Conservation (phyloP, 352 stramenopile species). For the Globisporangium irregulare region DNA sequence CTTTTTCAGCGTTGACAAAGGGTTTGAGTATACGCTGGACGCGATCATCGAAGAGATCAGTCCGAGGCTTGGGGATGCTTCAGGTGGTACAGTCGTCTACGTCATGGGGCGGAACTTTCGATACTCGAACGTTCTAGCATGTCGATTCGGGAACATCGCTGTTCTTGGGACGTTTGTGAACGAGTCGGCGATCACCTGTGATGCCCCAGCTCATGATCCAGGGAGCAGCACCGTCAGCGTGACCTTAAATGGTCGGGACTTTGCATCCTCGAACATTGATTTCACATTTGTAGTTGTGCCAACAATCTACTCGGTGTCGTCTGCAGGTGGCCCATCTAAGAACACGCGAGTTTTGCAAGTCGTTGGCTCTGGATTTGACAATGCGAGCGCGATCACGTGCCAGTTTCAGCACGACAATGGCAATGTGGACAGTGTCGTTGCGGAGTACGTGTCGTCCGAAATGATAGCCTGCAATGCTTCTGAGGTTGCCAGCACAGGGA, state of each 20-base stretch:
- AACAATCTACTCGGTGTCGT: constrained; percentile 39
- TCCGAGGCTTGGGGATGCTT: constrained; percentile 37
- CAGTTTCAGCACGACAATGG: constrained; percentile 24
- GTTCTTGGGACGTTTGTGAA: constrained; percentile 62
- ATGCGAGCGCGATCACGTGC: constrained; percentile 23
- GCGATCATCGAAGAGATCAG: constrained; percentile 36
- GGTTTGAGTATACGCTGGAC: constrained; percentile 66
- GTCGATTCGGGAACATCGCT: constrained; percentile 43
- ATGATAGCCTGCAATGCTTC: constrained; percentile 25
- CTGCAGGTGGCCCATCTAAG: constrained; percentile 26
- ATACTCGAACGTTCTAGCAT: constrained; percentile 46
- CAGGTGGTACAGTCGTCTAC: constrained; percentile 55
- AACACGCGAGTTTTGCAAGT: constrained; percentile 38
- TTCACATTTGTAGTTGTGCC: constrained; percentile 58
- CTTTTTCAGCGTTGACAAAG: constrained; percentile 31
- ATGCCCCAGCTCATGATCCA: constrained; percentile 37
- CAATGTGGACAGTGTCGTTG: background rate
- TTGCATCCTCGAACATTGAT: constrained; percentile 17
- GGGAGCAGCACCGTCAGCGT: constrained; percentile 38
- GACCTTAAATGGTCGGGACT: constrained; percentile 71
- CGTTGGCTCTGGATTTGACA: constrained; percentile 26
- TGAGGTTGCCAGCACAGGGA: constrained; percentile 14
- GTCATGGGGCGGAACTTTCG: constrained; percentile 65
- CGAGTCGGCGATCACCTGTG: constrained; percentile 49
- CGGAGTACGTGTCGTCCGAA: constrained; percentile 22